Base-by-base conservation (phyloP, 352 stramenopile genomes). In the Chrysophaeum taylorii region DNA sequence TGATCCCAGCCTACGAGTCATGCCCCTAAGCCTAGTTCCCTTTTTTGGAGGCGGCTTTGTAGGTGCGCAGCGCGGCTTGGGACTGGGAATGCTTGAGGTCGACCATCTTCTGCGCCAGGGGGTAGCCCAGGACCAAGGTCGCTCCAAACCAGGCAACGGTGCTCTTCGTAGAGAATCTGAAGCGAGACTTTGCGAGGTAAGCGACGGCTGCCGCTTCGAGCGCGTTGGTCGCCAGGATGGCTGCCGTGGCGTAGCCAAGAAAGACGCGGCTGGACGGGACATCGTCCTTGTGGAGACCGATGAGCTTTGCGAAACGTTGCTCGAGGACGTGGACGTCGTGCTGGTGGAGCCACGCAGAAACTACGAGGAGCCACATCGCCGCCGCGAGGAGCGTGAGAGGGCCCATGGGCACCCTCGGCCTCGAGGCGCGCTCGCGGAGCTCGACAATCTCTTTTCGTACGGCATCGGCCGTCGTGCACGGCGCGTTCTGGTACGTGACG, bases 1-100 rank as follows among this genome's bases (percentile, higher is more conserved):
- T 84, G 31, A 78, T 85, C 36, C 80, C 80, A 21, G 82, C 76
- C 37, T 85, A 85, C 75, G 62, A 85, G 68, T 71, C 42, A 4
- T 63, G 52, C 52, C 2, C 14, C 27, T 14, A 63, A n/a, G n/a
- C n/a, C n/a, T n/a, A n/a, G n/a, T n/a, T n/a, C n/a, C n/a, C n/a
- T n/a, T n/a, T n/a, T n/a, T n/a, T n/a, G n/a, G n/a, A n/a, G n/a
- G n/a, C n/a, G n/a, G n/a, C n/a, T n/a, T n/a, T n/a, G n/a, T n/a
- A n/a, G n/a, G n/a, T n/a, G n/a, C n/a, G n/a, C n/a, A n/a, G n/a
- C n/a, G n/a, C n/a, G n/a, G n/a, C n/a, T n/a, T n/a, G n/a, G n/a
- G n/a, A n/a, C n/a, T n/a, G n/a, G n/a, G n/a, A n/a, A n/a, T n/a
- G n/a, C 35, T 66, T 66, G 12, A 66, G 57, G 12, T 66, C 33